A percentile compares a stretch with the other conserved stretches of the same genome.
These are phyloP conservation scores for Phytophthora fragariae DNA, from an alignment of 352 stramenopile genomes.

Conservation along the genomic window DNA sequence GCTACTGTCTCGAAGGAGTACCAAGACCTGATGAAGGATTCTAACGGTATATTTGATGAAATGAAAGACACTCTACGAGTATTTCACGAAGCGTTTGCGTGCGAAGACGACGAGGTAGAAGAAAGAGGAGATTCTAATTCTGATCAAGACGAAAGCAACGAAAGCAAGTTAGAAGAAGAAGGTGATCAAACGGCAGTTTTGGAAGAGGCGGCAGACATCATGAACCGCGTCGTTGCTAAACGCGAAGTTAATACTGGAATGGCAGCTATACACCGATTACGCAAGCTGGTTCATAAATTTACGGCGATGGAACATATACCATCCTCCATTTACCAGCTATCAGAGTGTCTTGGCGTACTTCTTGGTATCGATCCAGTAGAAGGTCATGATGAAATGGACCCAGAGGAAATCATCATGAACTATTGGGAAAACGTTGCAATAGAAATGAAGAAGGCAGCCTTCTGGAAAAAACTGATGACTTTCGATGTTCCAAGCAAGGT, in stretches of 20 bases:
- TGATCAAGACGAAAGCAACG: not conserved
- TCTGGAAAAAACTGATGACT: slow-evolving; percentile 54
- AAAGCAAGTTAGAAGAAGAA: not conserved
- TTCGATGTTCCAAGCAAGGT: slow-evolving; percentile 56
- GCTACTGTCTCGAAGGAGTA: slow-evolving; percentile 61
- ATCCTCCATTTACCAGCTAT: slow-evolving; percentile 65
- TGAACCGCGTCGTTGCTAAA: not conserved
- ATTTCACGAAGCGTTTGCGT: slow-evolving; percentile 46
- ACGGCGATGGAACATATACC: slow-evolving; percentile 44
- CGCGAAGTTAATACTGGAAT: not conserved
- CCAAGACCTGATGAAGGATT: slow-evolving; percentile 50
- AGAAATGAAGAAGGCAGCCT: slow-evolving; percentile 43
- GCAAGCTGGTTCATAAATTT: slow-evolving; percentile 50
- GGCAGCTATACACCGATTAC: slow-evolving; percentile 1
- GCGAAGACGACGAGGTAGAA: slow-evolving; percentile 9
- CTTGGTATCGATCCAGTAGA: slow-evolving; percentile 70
- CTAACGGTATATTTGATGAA: slow-evolving; percentile 39
- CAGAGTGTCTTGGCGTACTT: slow-evolving; percentile 74
- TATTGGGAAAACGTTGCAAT: slow-evolving; percentile 64
- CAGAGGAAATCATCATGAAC: slow-evolving; percentile 78
- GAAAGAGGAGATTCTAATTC: slow-evolving; percentile 1
- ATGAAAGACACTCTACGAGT: slow-evolving; percentile 33
- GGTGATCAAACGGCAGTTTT: not conserved
- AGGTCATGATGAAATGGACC: slow-evolving; percentile 68
- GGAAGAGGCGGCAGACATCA: not conserved